Conservation (phyloP, 2,329 filamentous ascomycete genomes). For the Fusarium nematophilum region DNA sequence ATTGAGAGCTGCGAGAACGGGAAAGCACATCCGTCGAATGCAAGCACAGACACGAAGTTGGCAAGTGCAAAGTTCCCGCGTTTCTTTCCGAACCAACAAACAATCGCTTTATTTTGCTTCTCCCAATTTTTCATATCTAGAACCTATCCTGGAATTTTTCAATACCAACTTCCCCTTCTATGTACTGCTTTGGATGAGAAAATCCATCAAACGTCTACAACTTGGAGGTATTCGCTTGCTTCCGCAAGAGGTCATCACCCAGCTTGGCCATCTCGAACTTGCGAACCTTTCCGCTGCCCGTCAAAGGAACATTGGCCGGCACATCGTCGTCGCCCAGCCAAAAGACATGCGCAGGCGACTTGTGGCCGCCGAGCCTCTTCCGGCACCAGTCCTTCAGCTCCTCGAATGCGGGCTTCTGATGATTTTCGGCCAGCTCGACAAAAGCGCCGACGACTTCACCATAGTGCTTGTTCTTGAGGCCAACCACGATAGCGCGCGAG, state of each 20-base stretch:
- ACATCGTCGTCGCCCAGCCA: constrained; percentile 75
- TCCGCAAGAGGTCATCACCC: constrained; percentile 65
- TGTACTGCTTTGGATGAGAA: background rate
- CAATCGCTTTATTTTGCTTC: background rate
- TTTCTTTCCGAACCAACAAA: background rate
- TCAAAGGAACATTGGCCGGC: constrained; percentile 68
- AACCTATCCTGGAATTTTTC: background rate
- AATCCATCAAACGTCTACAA: constrained; percentile 48
- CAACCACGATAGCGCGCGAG: constrained; percentile 74
- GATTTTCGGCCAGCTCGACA: constrained; percentile 55
- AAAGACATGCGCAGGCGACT: constrained; percentile 79
- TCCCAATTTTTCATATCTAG: background rate
- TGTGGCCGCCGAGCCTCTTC: constrained; percentile 71
- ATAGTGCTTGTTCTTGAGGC: constrained; percentile 75
- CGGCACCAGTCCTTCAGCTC: constrained; percentile 73
- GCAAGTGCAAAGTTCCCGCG: background rate
- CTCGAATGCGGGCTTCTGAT: constrained; percentile 57
- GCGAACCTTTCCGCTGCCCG: constrained; percentile 78
- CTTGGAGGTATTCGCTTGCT: constrained; percentile 58
- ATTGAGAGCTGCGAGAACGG: background rate
- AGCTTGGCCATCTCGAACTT: constrained; percentile 72
- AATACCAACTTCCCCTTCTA: background rate
- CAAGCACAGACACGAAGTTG: background rate
- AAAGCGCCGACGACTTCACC: constrained; percentile 80
- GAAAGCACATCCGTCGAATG: background rate